Evolutionary conservation across 257 asterid species (phyloP).

Genomic region (Lycium ferocissimum): DNA sequence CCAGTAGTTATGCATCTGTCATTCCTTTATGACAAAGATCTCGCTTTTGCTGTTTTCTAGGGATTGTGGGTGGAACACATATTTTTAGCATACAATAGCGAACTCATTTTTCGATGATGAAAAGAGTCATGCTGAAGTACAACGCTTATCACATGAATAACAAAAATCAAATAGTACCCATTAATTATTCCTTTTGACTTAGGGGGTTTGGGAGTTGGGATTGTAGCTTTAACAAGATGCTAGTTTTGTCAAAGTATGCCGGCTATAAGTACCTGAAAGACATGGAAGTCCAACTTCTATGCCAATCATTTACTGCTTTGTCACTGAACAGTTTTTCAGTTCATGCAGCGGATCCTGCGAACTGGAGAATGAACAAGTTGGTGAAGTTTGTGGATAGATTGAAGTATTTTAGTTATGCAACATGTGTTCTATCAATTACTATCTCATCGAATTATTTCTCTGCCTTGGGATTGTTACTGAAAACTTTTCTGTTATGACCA

Average conservation of each 20-base stretch:
- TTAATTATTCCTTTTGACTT: background rate
- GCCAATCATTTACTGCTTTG: slow-evolving; percentile 20
- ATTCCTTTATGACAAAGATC: background rate
- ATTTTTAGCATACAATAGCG: background rate
- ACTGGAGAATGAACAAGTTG: slow-evolving; percentile 11
- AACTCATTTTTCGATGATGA: background rate
- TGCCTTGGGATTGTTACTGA: slow-evolving; percentile 7
- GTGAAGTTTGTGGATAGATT: slow-evolving; percentile 26
- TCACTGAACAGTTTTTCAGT: background rate
- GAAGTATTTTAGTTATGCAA: slow-evolving; percentile 3
- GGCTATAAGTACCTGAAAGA: slow-evolving; percentile 21
- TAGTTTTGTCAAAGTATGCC: background rate
- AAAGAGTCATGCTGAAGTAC: background rate
- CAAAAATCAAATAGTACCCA: background rate
- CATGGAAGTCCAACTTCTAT: slow-evolving; percentile 18
- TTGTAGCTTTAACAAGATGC: background rate
- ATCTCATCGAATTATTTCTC: slow-evolving; percentile 15
- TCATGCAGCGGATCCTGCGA: slow-evolving; percentile 8
- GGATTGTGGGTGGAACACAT: slow-evolving; percentile 1
- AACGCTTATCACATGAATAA: background rate
- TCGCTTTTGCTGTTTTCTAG: background rate
- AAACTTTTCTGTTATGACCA: slow-evolving; percentile 5
- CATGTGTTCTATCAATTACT: slow-evolving; percentile 14
- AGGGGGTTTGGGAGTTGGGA: no score
- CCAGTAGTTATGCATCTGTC: background rate